Base-by-base conservation (phyloP, 139 green algal genomes). In the Chlorella sp. region DNA sequence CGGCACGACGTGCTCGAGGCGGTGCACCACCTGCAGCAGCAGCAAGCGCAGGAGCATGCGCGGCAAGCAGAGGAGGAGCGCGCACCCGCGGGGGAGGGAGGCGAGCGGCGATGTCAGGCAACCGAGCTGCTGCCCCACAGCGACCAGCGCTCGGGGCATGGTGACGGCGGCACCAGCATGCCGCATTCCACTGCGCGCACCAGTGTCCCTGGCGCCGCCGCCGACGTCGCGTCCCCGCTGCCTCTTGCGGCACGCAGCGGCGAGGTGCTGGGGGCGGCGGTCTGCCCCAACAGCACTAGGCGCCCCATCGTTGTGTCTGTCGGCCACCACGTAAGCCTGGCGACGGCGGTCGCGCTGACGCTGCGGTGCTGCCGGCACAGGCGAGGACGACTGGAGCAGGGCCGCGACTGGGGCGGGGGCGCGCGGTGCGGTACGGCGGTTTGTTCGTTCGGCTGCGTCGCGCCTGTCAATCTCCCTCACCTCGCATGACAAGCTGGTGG, bases 291-390 rank as follows among this genome's bases (percentile, higher is more conserved):
- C 23, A 29, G 12, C 8, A 45, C 46, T 41, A 50, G 65, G 46
- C 80, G 75, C 42, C 87, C 87, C 17, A 79, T 90, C 0, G 90
- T 84, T 48, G 73, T 92, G 21, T 91, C 86, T 17, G 73, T 82
- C 5, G 86, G 88, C 2, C 89, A 92, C 73, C 59, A 51, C 5
- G 45, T 94, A 1, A 63, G 77, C 35, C 69, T 94, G 42, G 27
- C 23, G 1, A 85, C 79, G 2, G 84, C 86, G 6, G 65, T 89
- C 50, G 76, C 75, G 29, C 29, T 94, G 38, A 79, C 88, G 27
- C 71, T 70, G 23, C 43, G 38, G 50, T 91, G 86, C 75, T 91
- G 82, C 76, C 58, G 2, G 23, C 65, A 75, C 65, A 75, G 62
- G 73, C 67, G 50, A 2, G 63, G 14, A 15, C 33, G 17, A 0